Conservation (phyloP, 2,329 filamentous ascomycete genomes). For the Phaeophleospora eucalypticola region DNA sequence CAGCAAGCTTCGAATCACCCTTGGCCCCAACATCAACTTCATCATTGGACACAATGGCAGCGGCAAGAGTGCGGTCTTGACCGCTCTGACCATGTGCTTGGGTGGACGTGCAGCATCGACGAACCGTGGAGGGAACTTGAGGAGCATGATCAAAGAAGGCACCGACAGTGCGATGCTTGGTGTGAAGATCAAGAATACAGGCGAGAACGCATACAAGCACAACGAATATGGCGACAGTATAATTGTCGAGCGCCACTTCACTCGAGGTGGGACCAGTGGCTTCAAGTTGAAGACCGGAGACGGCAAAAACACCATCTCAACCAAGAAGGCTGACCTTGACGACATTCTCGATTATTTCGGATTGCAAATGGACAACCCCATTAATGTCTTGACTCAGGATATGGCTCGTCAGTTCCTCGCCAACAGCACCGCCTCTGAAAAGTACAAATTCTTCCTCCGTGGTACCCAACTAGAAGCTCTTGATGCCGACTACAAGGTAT, state of each 20-base stretch:
- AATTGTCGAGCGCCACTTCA: conserved; percentile 86
- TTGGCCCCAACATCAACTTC: conserved; percentile 97
- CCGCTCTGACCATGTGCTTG: conserved; percentile 88
- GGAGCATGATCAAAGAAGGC: conserved; percentile 87
- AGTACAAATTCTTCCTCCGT: conserved; percentile 95
- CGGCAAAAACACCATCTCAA: conserved; percentile 68
- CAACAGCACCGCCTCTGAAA: conserved; percentile 72
- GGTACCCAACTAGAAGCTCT: conserved; percentile 91
- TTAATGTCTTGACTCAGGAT: conserved; percentile 94
- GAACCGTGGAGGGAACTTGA: conserved; percentile 84
- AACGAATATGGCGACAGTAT: conserved; percentile 81
- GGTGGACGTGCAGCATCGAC: conserved; percentile 90
- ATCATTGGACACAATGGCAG: conserved; percentile 97
- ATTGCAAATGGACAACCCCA: conserved; percentile 91
- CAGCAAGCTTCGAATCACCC: conserved; percentile 68
- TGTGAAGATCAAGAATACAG: conserved; percentile 88
- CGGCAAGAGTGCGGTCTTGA: conserved; percentile 93
- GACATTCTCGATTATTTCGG: conserved; percentile 91
- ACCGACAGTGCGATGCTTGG: conserved; percentile 67
- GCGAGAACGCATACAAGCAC: conserved; percentile 75
- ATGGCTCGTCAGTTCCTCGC: conserved; percentile 91
- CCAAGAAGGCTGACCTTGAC: conserved; percentile 80
- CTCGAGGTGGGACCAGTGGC: conserved; percentile 65
- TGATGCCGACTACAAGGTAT: conserved; percentile 82
- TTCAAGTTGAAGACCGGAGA: conserved; percentile 80